Conservation (phyloP, 768 basidiomycete species). For the Lactifluus subvellereus region DNA sequence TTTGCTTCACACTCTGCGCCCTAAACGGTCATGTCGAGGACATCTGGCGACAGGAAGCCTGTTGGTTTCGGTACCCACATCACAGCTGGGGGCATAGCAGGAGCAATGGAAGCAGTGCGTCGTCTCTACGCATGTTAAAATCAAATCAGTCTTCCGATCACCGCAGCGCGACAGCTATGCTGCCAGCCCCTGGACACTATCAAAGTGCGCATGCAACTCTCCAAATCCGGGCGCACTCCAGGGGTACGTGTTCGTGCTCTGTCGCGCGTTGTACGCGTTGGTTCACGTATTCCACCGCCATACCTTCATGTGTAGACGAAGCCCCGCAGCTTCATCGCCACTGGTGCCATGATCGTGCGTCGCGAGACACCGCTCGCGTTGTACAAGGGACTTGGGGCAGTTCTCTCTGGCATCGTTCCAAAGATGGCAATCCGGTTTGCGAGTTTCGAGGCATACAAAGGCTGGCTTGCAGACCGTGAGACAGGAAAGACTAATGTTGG, state of each 20-base stretch:
- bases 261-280: not conserved
- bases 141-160: not conserved
- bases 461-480: constrained; percentile 62
- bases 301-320: constrained; percentile 56
- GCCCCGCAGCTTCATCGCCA: constrained; percentile 86
- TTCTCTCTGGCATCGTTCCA: constrained; percentile 93
- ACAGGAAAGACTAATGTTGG: constrained; percentile 79
- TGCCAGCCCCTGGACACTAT: constrained; percentile 98
- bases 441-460: constrained; percentile 94
- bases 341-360: constrained; percentile 78
- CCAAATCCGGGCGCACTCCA: constrained; percentile 64
- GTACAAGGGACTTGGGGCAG: constrained; percentile 97
- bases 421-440: constrained; percentile 99
- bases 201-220: constrained; percentile 99
- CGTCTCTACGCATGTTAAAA: not conserved
- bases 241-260: constrained; percentile 59
- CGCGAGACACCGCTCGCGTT: constrained; percentile 92
- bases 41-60: constrained; percentile 54
- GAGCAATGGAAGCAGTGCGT: constrained; percentile 86
- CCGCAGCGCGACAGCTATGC: constrained; percentile 42
- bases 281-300: not conserved
- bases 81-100: constrained; percentile 91
- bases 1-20: not conserved
- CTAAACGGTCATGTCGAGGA: constrained; percentile 10
- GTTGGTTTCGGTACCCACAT: constrained; percentile 86